Base-by-base conservation (phyloP, 139 green algal species). In the Chlamydomonas applanata region DNA sequence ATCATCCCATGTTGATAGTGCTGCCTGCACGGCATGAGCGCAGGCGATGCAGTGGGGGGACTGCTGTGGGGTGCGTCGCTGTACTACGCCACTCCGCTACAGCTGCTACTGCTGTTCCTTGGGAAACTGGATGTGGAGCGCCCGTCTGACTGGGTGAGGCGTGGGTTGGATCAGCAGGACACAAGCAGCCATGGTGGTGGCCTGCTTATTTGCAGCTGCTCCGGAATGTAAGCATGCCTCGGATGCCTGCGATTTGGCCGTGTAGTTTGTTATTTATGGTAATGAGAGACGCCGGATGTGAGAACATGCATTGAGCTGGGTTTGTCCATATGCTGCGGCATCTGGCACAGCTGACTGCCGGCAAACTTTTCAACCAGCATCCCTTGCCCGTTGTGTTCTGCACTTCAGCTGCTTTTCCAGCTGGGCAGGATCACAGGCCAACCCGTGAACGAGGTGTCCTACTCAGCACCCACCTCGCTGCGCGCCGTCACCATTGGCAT, bases 91-190 rank as follows among this genome's bases (percentile, higher is more conserved):
- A 86, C 70, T 24, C 91, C 91, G 0, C 30, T 83, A 71, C 87
- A 93, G 80, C 78, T 93, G 72, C 84, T 96, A 70, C 79, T 94
- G 45, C 72, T 95, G 14, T 96, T 96, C 77, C 75, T 94, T 16
- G 91, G 91, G 11, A 77, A 82, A 25, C 76, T 94, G 1, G 90
- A 96, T 29, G 91, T 78, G 1, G 83, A 93, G 61, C 79, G 91
- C 0, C 90, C 91, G 2, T 87, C 72, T 20, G 91, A 94, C 71
- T 92, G 85, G 89, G 25, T 91, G 56, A 36, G 52, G 52, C n/a
- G 36, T 79, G 14, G 86, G 78, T 24, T 19, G 3, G 14, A 27
- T 46, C 64, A 13, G 45, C 56, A 30, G 49, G 27, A 4, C 40
- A 49, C 40, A 57, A 13, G 32, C 45, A 36, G 14, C 17, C 60